Evolutionary conservation across 1,139 yeast genomes (phyloP).

Genomic region (Candida pseudoviswanathii): DNA sequence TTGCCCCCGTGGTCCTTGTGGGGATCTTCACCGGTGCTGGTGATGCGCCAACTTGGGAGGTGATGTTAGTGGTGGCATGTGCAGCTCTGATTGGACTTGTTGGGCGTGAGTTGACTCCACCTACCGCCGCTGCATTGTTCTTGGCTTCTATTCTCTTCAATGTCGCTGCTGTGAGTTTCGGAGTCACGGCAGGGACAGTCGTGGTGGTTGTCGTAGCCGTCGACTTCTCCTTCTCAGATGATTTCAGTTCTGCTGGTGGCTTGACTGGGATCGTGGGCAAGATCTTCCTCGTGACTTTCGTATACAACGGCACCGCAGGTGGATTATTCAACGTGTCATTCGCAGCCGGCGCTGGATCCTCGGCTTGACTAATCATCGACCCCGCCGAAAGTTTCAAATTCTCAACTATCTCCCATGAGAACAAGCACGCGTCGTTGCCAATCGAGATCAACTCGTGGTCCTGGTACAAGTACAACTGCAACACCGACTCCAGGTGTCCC

Average conservation of each 20-base stretch:
- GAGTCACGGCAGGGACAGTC: constrained; percentile 8
- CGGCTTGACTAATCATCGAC: not conserved
- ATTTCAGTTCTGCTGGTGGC: constrained; percentile 1
- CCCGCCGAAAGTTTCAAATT: constrained; percentile 2
- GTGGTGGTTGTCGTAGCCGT: constrained; percentile 3
- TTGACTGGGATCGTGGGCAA: constrained; percentile 24
- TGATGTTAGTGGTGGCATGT: not conserved
- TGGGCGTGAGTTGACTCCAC: not conserved
- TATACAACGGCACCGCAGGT: constrained; percentile 20
- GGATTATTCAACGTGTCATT: not conserved
- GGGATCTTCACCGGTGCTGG: constrained; percentile 2
- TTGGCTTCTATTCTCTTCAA: constrained; percentile 34
- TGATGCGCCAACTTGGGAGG: constrained; percentile 9
- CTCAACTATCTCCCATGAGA: constrained; percentile 41
- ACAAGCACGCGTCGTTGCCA: constrained; percentile 55
- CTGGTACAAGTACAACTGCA: constrained; percentile 31
- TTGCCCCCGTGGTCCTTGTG: not conserved
- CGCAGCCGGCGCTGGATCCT: constrained; percentile 1
- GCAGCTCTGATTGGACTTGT: constrained; percentile 8
- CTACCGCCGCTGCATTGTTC: constrained; percentile 5
- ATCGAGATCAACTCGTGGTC: constrained; percentile 37
- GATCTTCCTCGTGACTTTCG: constrained; percentile 39
- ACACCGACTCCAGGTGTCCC: constrained; percentile 67
- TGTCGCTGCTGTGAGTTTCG: constrained; percentile 32
- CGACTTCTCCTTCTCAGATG: constrained; percentile 9